Evolutionary conservation across 768 basidiomycete species (phyloP), one percentile per base, ranked within the genome.

Genomic region (Trametes coccinea): DNA sequence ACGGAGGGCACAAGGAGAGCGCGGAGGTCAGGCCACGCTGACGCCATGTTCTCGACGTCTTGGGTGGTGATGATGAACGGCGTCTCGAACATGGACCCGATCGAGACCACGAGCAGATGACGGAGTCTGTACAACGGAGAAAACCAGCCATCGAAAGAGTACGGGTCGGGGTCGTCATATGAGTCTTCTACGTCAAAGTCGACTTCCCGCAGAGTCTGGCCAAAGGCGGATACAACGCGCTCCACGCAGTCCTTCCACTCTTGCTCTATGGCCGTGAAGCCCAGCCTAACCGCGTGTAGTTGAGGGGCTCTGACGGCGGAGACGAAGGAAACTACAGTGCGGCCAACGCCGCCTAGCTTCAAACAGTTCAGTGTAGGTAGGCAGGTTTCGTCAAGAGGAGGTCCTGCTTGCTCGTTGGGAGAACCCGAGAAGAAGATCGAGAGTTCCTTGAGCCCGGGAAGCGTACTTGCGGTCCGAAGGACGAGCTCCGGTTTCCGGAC

Each of bases 111-210:
- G 14, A 4, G 29, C n/a, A 59, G 50, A 3, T 37, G 22, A 30
- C 41, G 57, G 2, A 59, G 27, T 10, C 49, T 41, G 41, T 52
- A 59, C 40, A 59, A n/a, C 16, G 57, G 49, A 10, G 49, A 43
- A 48, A 59, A 59, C 49, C 49, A 51, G 40, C 33, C 57, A 31
- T 51, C 39, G 57, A 59, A 59, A 9, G 30, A 27, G n/a, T 13
- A 44, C 1, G 29, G 9, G 5, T 50, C 11, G 7, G 16, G 5
- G 16, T 51, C 57, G 31, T 44, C 9, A n/a, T 14, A 17, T 0
- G 9, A 30, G 8, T 44, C 49, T 17, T 50, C 49, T n/a, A 59
- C 17, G 8, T 41, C 30, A 4, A 16, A 14, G 11, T 9, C 10
- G 49, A 59, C 1, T 8, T 17, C 5, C 16, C 41, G 27, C n/a